phyloP scores from a whole-genome alignment of 768 basidiomycete species.

The Mycena vitilis region DNA sequence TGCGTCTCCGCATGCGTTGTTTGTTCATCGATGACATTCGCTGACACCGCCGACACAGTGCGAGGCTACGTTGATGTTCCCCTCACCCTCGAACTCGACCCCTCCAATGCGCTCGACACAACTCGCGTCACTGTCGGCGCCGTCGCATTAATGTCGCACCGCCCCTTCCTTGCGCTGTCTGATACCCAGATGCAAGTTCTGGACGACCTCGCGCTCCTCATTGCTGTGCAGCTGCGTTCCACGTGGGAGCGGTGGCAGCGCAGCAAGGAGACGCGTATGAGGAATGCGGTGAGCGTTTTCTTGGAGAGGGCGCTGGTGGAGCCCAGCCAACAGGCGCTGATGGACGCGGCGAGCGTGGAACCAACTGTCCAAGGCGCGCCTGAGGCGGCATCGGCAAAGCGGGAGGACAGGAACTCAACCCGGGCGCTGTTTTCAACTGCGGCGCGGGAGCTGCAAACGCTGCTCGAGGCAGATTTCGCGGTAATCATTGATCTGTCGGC shows the following conservation, averaged over 20 bases:
- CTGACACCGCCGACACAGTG: not conserved
- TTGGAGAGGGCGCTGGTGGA: slow-evolving; percentile 28
- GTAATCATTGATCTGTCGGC: slow-evolving; percentile 17
- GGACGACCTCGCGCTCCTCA: slow-evolving; percentile 25
- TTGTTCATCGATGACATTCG: not conserved
- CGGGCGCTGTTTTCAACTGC: not conserved
- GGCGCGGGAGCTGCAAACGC: slow-evolving; percentile 8
- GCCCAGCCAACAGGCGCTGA: slow-evolving; percentile 10
- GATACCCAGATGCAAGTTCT: slow-evolving; percentile 20
- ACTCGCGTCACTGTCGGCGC: slow-evolving; percentile 30
- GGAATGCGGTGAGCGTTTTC: slow-evolving; percentile 23
- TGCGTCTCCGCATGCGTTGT: not conserved
- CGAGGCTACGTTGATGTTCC: slow-evolving; percentile 24
- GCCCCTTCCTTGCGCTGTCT: slow-evolving; percentile 4
- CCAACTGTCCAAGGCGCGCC: slow-evolving; percentile 24
- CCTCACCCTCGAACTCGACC: slow-evolving; percentile 21
- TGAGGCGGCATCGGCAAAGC: no score
- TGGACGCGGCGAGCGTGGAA: not conserved
- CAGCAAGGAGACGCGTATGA: slow-evolving; percentile 19
- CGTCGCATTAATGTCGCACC: slow-evolving; percentile 25
- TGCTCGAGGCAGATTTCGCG: slow-evolving; percentile 29
- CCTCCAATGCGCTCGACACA: slow-evolving; percentile 13
- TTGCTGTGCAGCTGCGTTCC: slow-evolving; percentile 27
- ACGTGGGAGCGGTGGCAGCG: slow-evolving; percentile 29
- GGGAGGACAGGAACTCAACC: no score